phyloP scores from a whole-genome alignment of 1,284 basidiomycete species.

The Microbotryum lychnidis-dioicae region DNA sequence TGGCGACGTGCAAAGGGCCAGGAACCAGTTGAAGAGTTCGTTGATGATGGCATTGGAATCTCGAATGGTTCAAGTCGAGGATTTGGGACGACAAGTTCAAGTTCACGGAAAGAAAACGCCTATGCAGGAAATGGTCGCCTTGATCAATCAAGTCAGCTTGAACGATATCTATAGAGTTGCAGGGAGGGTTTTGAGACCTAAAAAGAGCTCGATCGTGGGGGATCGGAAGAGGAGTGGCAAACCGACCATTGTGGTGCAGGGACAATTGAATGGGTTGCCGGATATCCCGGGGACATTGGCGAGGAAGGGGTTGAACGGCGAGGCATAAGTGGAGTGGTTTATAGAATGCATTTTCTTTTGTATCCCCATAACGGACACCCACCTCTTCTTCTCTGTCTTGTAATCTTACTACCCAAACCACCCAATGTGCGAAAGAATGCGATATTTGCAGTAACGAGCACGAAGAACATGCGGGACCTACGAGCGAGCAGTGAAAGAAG shows the following conservation, averaged over 20 bases:
- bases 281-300: slow-evolving; percentile 40
- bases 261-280: slow-evolving; percentile 36
- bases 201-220: slow-evolving; percentile 33
- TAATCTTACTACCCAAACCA: no score
- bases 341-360: not conserved
- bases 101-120: slow-evolving; percentile 84
- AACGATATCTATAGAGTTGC: slow-evolving; percentile 66
- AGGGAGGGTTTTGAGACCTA: slow-evolving; percentile 52
- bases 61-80: slow-evolving; percentile 79
- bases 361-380: no score
- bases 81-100: slow-evolving; percentile 74
- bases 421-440: no score
- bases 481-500: no score
- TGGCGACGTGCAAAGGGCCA: slow-evolving; percentile 72
- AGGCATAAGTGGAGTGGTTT: no score
- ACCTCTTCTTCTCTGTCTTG: no score
- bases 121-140: slow-evolving; percentile 82
- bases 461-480: no score
- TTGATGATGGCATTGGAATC: slow-evolving; percentile 95
- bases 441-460: no score
- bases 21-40: slow-evolving; percentile 91
- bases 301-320: slow-evolving; percentile 37
- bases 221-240: slow-evolving; percentile 42
- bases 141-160: slow-evolving; percentile 72
- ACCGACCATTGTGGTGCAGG: slow-evolving; percentile 45